Evolutionary conservation across 2,329 filamentous ascomycete species (phyloP), one percentile per base, ranked within the genome.

Genomic region (Magnaporthales sp.): DNA sequence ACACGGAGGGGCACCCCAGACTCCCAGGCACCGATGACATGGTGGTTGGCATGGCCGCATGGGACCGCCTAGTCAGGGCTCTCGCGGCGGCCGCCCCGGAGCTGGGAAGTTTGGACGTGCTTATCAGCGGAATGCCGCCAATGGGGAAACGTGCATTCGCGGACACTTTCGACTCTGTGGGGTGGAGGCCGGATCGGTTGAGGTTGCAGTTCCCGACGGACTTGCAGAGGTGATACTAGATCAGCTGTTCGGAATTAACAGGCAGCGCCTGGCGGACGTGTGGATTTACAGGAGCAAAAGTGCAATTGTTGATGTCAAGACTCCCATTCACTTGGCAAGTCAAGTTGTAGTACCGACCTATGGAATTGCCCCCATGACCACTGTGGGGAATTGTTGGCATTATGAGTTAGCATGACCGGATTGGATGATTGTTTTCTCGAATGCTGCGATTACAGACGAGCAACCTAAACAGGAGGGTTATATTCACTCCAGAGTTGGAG

Each of bases 31-130:
- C 54, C 31, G 38, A 38, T 1, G 38, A 15, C 8, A 24, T 32
- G 30, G 30, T 46, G 13, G 64, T 62, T 31, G 64, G 64, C 6
- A 66, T 66, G 7, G 64, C 54, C 7, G 56, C 60, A n/a, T 66
- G 64, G 64, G 30, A 62, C 56, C 30, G 24, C 8, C 64, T 66
- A 4, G 56, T 66, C 31, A 26, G 15, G 22, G 56, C 29, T 32
- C 64, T 66, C 10, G 54, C 64, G 11, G 29, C 54, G 8, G 29
- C 64, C 22, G 56, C 29, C 11, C 64, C 64, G 54, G 31, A 66
- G 13, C 56, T 66, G 27, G 31, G 22, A 2, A 46, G 56, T 19
- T 32, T 66, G 54, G 24, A 22, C 4, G 56, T 66, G 6, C 26
- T 66, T 8, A 30, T 66, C 27, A 29, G 51, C 31, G 64, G 29